phyloP scores from a whole-genome alignment of 345 rosid genomes.

The Populus pruinosa region DNA sequence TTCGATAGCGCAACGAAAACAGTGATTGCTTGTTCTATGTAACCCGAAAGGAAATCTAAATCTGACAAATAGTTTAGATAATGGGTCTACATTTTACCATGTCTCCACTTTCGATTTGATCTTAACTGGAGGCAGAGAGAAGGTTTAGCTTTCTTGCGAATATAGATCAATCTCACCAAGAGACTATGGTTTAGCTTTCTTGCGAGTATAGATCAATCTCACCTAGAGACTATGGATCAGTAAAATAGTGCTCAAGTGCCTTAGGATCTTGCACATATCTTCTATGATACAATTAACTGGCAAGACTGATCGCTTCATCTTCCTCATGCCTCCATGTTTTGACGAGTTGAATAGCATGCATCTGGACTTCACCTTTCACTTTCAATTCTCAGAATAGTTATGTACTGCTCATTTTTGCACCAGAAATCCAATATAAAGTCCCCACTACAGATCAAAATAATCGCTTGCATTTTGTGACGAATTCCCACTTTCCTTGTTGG shows the following conservation, averaged over 20 bases:
- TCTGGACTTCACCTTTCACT: too few species aligned
- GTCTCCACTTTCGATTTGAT: neutral
- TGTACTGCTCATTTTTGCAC: neutral
- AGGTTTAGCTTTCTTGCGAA: neutral
- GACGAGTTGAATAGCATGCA: too few species aligned
- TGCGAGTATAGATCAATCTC: neutral
- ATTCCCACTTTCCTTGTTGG: conserved; percentile 12
- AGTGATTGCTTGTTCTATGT: too few species aligned
- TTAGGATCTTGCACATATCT: neutral
- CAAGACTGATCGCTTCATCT: too few species aligned
- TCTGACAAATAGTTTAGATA: neutral
- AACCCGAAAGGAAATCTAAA: neutral
- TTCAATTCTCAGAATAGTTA: too few species aligned
- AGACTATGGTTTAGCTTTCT: neutral
- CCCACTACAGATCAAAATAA: conserved; percentile 28
- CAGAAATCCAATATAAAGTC: neutral
- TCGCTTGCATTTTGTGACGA: conserved; percentile 9
- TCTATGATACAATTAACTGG: too few species aligned
- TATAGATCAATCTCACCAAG: neutral
- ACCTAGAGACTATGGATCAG: neutral
- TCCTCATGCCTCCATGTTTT: too few species aligned
- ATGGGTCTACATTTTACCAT: neutral
- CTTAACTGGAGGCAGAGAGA: neutral
- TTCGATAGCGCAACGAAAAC: neutral
- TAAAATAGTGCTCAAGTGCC: neutral